Base-by-base conservation (phyloP, 805 yeast species). In the Wickerhamomyces queroliae region DNA sequence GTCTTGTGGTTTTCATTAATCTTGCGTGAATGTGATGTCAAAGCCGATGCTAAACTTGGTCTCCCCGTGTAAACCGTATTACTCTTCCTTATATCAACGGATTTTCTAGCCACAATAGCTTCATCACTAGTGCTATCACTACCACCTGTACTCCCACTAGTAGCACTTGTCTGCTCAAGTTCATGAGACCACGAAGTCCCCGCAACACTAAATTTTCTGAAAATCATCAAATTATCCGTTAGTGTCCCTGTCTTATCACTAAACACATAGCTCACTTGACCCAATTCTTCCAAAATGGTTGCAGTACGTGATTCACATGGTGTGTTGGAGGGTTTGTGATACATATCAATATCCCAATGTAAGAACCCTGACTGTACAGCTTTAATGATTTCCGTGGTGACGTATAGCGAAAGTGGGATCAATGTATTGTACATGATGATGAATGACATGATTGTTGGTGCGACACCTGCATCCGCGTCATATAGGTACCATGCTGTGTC, bases 171-270 rank as follows among this genome's bases (percentile, higher is more conserved):
- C 5, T 26, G 24, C 49, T 79, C 88, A 21, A 78, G 59, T 44
- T 83, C 89, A 60, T 93, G 99, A 9, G 79, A 55, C 96, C 96
- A 93, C 5, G 95, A 78, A 3, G 82, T 72, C 2, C 99, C 99
- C 38, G 84, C 82, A 5, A 93, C 81, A 9, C 95, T 78, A 49
- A 91, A 75, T 55, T 90, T 90, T 34, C 96, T 72, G 59, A 93
- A 93, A 21, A 91, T 65, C 99, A 93, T 93, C 51, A 81, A 65
- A 57, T 93, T 93, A 52, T 93, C 98, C 1, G 99, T 93, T 44
- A 93, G 70, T 0, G 99, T 93, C 9, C 99, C 99, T 0, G 99
- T 93, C 60, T 93, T 93, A 62, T 93, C 99, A 44, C 96, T 85
- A 59, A 93, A 93, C 3, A 93, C 74, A 56, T 91, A 90, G 36